Evolutionary conservation across 2,329 filamentous ascomycete species (phyloP).

Genomic region (Colletotrichum sidae): DNA sequence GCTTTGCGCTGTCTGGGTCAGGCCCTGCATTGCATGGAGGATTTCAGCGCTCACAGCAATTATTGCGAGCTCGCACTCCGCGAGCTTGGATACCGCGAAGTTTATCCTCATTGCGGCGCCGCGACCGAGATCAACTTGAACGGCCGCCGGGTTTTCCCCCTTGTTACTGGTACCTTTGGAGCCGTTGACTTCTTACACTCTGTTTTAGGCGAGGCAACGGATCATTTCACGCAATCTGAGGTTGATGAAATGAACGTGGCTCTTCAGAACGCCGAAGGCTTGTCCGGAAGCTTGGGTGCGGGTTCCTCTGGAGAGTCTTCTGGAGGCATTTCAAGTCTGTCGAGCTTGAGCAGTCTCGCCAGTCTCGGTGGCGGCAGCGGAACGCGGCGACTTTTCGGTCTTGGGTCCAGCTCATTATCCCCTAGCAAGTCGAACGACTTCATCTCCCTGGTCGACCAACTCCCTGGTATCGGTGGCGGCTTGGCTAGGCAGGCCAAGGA

Average conservation of each 20-base stretch:
- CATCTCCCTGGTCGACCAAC: slow-evolving; percentile 77
- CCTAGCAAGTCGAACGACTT: slow-evolving; percentile 64
- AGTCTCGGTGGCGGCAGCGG: slow-evolving; percentile 47
- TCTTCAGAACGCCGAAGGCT: slow-evolving; percentile 74
- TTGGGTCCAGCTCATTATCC: slow-evolving; percentile 37
- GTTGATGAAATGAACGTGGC: slow-evolving; percentile 84
- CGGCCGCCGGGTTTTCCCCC: slow-evolving; percentile 76
- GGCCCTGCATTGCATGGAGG: slow-evolving; percentile 81
- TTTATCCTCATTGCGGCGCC: slow-evolving; percentile 81
- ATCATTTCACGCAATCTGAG: slow-evolving; percentile 87
- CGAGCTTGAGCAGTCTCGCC: slow-evolving; percentile 21
- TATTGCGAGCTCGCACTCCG: slow-evolving; percentile 83
- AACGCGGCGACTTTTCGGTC: slow-evolving; percentile 56
- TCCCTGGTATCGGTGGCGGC: slow-evolving; percentile 76
- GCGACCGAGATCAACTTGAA: slow-evolving; percentile 73
- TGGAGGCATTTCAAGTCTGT: slow-evolving; percentile 10
- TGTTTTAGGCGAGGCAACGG: slow-evolving; percentile 78
- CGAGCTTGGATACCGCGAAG: slow-evolving; percentile 75
- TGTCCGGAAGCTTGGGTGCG: slow-evolving; percentile 47
- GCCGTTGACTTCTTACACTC: slow-evolving; percentile 88
- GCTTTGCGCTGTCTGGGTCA: slow-evolving; percentile 82
- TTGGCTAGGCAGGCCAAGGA: slow-evolving; percentile 75
- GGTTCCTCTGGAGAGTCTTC: slow-evolving; percentile 46
- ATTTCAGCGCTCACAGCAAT: slow-evolving; percentile 85
- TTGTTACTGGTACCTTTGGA: slow-evolving; percentile 82